Evolutionary conservation across 495 filamentous ascomycete genomes (phyloP), one percentile per base, ranked within the genome.

Genomic region (Trichoderma parareesei): DNA sequence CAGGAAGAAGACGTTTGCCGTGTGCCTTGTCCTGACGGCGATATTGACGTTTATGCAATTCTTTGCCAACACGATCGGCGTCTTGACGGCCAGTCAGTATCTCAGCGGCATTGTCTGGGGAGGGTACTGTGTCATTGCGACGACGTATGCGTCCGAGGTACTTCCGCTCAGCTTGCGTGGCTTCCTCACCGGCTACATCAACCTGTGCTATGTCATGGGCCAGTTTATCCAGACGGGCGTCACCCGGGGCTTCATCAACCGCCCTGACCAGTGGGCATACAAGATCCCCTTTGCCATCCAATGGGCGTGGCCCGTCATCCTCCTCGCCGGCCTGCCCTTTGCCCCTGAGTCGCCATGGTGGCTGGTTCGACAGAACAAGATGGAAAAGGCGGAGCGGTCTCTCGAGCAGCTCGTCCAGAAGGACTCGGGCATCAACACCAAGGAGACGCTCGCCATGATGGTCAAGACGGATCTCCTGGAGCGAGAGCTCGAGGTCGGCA

Each of bases 401-500:
- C 73, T 65, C 69, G 69, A 74, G 20, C 69, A 75, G n/a, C 76
- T 78, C 7, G 73, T 60, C 11, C 55, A 60, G 53, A 9, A 20
- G 13, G 42, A 62, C n/a, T 46, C 76, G 0, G 76, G 76, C 8
- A 86, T 89, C 70, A 81, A 64, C 49, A 41, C 33, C 37, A 42
- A 87, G 60, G 84, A 88, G 71, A 88, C 85, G 0, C 77, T 91
- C 59, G 79, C 87, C 43, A 89, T 90, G 87, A 90, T 90, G 77
- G 79, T 83, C 57, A 85, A 88, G 69, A 89, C 87, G 14, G 86
- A 87, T 38, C 83, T 84, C 14, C 72, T 90, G 33, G 88, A 91
- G 71, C 80, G 82, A 63, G 77, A 78, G 48, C 75, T 83, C 62
- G 83, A 81, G 41, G 75, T 77, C 18, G 83, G 85, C 10, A 77